Evolutionary conservation across 352 stramenopile species (phyloP), one percentile per base, ranked within the genome.

Genomic region (Globisporangium polare): DNA sequence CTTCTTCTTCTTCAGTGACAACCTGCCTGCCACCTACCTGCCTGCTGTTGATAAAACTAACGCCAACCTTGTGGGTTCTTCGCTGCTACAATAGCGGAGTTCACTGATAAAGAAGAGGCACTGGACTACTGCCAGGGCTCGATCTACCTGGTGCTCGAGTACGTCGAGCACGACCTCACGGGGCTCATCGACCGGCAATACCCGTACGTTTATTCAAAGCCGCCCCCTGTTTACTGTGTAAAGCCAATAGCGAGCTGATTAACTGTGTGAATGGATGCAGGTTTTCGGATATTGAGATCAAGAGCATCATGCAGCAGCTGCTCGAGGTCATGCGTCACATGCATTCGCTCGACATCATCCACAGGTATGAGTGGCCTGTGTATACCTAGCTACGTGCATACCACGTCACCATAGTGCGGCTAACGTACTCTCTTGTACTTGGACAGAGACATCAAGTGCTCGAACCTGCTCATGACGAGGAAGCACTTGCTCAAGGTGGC

Each of bases 361-460:
- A 96, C 60, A 75, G 86, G 83, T 92, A 74, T 9, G 63, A 9
- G 29, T 33, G 29, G 17, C 2, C 37, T 49, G 26, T 31, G 27
- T 41, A 35, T 47, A 0, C 7, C 18, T 43, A 45, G 17, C 13
- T n/a, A 43, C 39, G 8, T 45, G 39, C 6, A 20, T 10, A 45
- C 17, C 17, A 53, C 27, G 6, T 37, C 26, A 13, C 5, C 17
- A 41, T 54, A 20, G 24, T 20, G 8, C n/a, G n/a, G n/a, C 15
- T 55, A 39, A 53, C 13, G 27, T 0, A 18, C 29, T 24, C 15
- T 31, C 35, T 45, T 35, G 18, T 41, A 18, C 15, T 18, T 43
- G n/a, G 26, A 33, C 31, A 86, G 82, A 43, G 85, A 94, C 54
- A 94, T 94, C 71, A 99, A 99, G 80, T 98, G 96, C 65, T 94